phyloP scores from a whole-genome alignment of 768 basidiomycete species.

The Amanita rimosa region DNA sequence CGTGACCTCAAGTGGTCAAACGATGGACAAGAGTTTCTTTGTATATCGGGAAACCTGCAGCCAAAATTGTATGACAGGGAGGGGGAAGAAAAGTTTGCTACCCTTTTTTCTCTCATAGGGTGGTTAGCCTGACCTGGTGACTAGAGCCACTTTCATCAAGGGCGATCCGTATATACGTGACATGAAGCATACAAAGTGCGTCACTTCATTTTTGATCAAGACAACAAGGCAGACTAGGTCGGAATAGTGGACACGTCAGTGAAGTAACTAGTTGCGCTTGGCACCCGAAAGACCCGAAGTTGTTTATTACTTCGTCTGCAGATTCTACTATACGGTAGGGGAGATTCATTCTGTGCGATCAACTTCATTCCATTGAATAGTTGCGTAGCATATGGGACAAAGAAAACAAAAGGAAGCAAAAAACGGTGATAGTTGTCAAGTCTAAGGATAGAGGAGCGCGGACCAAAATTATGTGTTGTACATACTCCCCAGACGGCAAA shows the following conservation, averaged over 20 bases:
- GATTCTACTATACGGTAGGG: slow-evolving; percentile 87
- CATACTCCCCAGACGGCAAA: slow-evolving; percentile 84
- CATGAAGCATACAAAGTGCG: slow-evolving; percentile 97
- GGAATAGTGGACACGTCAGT: slow-evolving; percentile 79
- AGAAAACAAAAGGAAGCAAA: slow-evolving; percentile 88
- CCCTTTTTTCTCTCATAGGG: slow-evolving; percentile 9
- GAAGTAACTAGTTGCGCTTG: slow-evolving; percentile 85
- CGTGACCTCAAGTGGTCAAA: slow-evolving; percentile 87
- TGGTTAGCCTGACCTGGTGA: slow-evolving; percentile 38
- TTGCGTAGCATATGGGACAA: slow-evolving; percentile 81
- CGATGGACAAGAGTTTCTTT: slow-evolving; percentile 77
- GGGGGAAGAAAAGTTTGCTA: slow-evolving; percentile 81
- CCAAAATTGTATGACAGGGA: slow-evolving; percentile 87
- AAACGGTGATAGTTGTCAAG: slow-evolving; percentile 92
- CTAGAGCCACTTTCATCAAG: slow-evolving; percentile 73
- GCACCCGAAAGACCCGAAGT: slow-evolving; percentile 79
- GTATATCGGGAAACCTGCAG: slow-evolving; percentile 80
- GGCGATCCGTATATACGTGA: slow-evolving; percentile 98
- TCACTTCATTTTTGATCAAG: slow-evolving; percentile 8
- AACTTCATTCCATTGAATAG: neutral
- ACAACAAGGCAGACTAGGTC: slow-evolving; percentile 1
- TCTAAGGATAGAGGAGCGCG: slow-evolving; percentile 91
- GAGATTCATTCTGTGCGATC: slow-evolving; percentile 2
- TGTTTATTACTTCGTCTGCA: slow-evolving; percentile 88
- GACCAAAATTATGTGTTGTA: slow-evolving; percentile 82